phyloP scores from a whole-genome alignment of 345 rosid genomes.

The Citrus trifoliata region DNA sequence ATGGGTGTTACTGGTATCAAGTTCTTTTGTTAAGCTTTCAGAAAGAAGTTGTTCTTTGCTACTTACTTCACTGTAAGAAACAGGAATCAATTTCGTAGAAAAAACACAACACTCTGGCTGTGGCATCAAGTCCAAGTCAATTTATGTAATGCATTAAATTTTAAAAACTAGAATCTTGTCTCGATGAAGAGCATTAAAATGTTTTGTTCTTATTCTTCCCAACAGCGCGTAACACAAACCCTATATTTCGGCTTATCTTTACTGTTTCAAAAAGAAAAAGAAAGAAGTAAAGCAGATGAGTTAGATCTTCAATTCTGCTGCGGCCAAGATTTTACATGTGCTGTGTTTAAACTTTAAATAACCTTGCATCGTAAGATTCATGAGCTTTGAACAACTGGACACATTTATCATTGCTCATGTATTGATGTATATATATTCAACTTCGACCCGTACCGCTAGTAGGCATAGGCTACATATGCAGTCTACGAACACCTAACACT shows the following conservation, averaged over 20 bases:
- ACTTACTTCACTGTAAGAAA: too few relatives aligned
- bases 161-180: not conserved
- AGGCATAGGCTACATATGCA: constrained; percentile 9
- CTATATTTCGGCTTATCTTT: constrained; percentile 9
- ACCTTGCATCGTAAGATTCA: not conserved
- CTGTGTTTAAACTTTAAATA: not conserved
- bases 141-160: too few relatives aligned
- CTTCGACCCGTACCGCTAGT: constrained; percentile 1
- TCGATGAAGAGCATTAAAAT: not conserved
- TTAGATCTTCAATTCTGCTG: not conserved
- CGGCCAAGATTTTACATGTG: not conserved
- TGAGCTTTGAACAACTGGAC: not conserved
- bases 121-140: too few relatives aligned
- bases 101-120: too few relatives aligned
- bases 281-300: not conserved
- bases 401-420: too few relatives aligned
- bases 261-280: not conserved
- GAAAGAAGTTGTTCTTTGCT: too few relatives aligned
- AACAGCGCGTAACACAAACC: constrained; percentile 1
- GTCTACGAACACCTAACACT: constrained; percentile 28
- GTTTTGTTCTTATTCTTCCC: not conserved
- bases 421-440: too few relatives aligned
- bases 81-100: too few relatives aligned
- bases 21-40: too few relatives aligned
- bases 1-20: too few relatives aligned